Conservation (phyloP, 257 asterid species). For the Verbena officinalis region DNA sequence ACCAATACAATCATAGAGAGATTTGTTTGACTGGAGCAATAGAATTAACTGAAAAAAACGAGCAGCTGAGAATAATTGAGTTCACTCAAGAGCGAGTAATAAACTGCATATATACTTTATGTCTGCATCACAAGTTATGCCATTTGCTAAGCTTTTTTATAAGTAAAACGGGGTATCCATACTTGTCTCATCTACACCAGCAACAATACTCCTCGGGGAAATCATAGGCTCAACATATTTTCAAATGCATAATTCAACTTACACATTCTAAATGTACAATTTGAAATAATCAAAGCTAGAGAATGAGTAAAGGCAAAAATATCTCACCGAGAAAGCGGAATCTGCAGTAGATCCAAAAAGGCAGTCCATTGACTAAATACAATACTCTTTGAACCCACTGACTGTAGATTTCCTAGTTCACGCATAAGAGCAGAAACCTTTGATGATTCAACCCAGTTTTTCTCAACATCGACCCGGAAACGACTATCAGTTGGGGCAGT, state of each 20-base stretch:
- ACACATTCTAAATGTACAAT: not conserved
- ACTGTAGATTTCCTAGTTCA: conserved; percentile 56
- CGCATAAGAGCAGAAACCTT: conserved; percentile 84
- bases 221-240: conserved; percentile 11
- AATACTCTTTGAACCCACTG: conserved; percentile 77
- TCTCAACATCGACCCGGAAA: conserved; percentile 79
- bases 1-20: conserved; percentile 14
- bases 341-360: conserved; percentile 86
- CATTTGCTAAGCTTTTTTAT: conserved; percentile 8
- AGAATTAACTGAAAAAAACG: conserved; percentile 13
- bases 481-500: conserved; percentile 95
- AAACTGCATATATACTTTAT: conserved; percentile 1
- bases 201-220: conserved; percentile 1
- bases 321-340: conserved; percentile 82
- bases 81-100: conserved; percentile 9
- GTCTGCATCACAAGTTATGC: not conserved
- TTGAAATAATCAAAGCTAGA: conserved; percentile 1
- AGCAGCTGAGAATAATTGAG: conserved; percentile 3
- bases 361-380: conserved; percentile 99
- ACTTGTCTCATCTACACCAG: conserved; percentile 6
- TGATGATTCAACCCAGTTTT: conserved; percentile 92
- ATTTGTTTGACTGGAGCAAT: not conserved
- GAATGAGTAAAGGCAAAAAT: not conserved
- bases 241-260: conserved; percentile 13
- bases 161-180: not conserved